Evolutionary conservation across 305 asterid genomes (phyloP), one percentile per base, ranked within the genome.

Genomic region (Euphrasia arctica): DNA sequence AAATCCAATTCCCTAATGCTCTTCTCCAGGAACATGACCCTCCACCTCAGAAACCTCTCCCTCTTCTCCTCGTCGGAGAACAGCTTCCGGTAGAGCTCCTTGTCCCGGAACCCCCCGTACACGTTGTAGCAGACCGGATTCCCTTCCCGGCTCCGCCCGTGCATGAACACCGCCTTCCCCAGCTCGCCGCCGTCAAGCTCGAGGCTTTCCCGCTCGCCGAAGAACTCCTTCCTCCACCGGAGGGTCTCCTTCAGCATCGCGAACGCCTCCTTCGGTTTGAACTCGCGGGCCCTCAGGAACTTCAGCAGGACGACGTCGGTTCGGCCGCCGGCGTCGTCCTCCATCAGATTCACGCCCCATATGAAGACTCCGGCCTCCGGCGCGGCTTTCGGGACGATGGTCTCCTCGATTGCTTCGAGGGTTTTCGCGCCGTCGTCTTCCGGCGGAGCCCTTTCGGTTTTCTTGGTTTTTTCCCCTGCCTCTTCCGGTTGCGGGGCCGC

Each of bases 1-100:
- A 79, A 75, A 70, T 79, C 78, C 68, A 79, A 45, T 27, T 73
- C 73, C 63, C 76, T 60, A 12, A 75, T 64, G 13, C 73, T 75
- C n/a, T 63, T 79, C 27, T 79, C 83, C 3, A 79, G 62, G 25
- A 79, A 75, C 69, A 58, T 68, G 34, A 79, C 58, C 12, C 77
- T 66, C 83, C 80, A 75, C 9, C 71, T 68, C 69, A 78, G 11
- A 39, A 78, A 78, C 6, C 18, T 69, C 36, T 6, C 50, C 28
- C 80, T 69, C 54, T 75, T 78, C 9, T 69, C 78, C 52, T 11
- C 52, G 7, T 47, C 52, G 15, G 52, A 47, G 18, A 47, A 47
- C 18, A 13, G 13, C 15, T 47, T 47, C 15, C 52, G 13, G 52
- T 47, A 12, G 1, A 47, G 18, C 18, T 47, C 52, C 52, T 47